Conservation (phyloP, 192 early-diverging fungal species). For the Umbelopsis vinacea region DNA sequence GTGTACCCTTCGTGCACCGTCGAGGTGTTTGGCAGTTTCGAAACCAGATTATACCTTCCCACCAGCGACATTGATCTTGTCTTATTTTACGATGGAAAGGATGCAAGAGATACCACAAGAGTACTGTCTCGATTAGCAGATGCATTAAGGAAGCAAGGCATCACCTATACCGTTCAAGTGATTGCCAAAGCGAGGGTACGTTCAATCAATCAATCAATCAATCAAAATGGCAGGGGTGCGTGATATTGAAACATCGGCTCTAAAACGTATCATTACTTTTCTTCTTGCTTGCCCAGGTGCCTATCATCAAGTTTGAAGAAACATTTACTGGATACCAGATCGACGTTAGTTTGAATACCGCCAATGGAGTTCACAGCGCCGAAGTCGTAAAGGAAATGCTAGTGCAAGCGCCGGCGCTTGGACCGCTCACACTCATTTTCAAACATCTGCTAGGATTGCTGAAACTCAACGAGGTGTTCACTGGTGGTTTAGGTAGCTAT, state of each 20-base stretch:
- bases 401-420: conserved; percentile 59
- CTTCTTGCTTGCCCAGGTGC: conserved; percentile 59
- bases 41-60: conserved; percentile 86
- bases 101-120: not conserved
- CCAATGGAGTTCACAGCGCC: conserved; percentile 65
- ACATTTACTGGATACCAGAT: conserved; percentile 69
- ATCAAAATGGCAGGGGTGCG: not conserved
- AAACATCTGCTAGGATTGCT: conserved; percentile 85
- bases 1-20: conserved; percentile 52
- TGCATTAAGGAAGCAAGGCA: conserved; percentile 47
- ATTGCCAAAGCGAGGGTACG: conserved; percentile 67
- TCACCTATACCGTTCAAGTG: conserved; percentile 54
- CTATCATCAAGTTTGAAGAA: conserved; percentile 90
- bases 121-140: conserved; percentile 51
- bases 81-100: conserved; percentile 16
- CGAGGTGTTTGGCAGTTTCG: conserved; percentile 86
- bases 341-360: conserved; percentile 87
- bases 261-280: not conserved
- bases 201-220: conserved; percentile 6
- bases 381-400: conserved; percentile 60
- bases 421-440: conserved; percentile 75
- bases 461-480: conserved; percentile 83
- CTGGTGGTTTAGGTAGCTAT: conserved; percentile 89
- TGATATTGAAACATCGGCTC: not conserved
- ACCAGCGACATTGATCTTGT: conserved; percentile 65